Base-by-base conservation (phyloP, 768 basidiomycete genomes). In the Suillus placidus region DNA sequence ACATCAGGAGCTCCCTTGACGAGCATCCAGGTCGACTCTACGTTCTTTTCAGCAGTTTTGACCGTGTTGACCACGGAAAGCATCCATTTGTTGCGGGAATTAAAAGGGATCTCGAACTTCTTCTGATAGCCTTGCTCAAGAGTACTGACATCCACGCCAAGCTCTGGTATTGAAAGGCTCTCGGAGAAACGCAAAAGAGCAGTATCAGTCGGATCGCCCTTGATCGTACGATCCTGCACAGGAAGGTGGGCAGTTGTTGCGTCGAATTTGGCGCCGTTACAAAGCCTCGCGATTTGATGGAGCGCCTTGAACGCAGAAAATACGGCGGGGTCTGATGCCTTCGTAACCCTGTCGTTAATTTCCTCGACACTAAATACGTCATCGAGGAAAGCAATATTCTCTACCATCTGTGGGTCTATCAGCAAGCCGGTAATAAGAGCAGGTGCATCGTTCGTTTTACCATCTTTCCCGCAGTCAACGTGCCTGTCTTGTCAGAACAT, bases 401-500 rank as follows among this genome's bases (percentile, higher is more conserved):
- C 71, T 14, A 78, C 74, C 12, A 74, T 71, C 76, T 79, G 35
- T 8, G 35, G 38, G 6, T 34, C 37, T 23, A 30, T 54, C 16
- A 60, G 66, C 8, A 61, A 40, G 47, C 30, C 6, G 18, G 52
- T 62, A 60, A 26, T 34, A 9, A 34, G 6, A 49, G 32, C 8
- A 63, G 5, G 7, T 42, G 13, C 30, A 64, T 10, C 9, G 0
- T 20, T 6, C 8, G 18, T 45, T 69, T 61, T 60, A 73, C 74
- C 83, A 84, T 84, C 62, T 72, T 72, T 4, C 77, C 79, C 61
- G 78, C 68, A 1, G 88, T 89, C 23, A 89, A 75, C 0, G 86
- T 88, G 16, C 87, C 86, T 0, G 87, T 87, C 73, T 90, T 90
- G 71, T 90, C 84, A 6, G 81, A 82, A 58, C 79, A 80, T 40